These are phyloP conservation scores for Candida suzukii DNA, from an alignment of 805 yeast genomes.

Conservation along the genomic window DNA sequence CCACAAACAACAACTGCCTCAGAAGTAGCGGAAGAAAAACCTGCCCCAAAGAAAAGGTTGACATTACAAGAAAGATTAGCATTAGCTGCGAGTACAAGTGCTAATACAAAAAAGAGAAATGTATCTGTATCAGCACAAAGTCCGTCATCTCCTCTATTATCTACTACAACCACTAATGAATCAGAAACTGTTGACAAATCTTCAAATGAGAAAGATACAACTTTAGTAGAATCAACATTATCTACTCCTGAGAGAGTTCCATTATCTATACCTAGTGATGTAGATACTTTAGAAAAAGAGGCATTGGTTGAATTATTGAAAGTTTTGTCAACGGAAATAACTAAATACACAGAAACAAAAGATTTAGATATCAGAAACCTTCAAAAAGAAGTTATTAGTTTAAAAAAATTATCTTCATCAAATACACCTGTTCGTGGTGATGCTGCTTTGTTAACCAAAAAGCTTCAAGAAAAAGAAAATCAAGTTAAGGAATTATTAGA, in stretches of 20 bases:
- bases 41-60: conserved; percentile 44
- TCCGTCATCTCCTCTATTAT: neutral
- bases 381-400: neutral
- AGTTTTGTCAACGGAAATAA: neutral
- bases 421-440: neutral
- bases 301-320: neutral
- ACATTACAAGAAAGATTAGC: conserved; percentile 84
- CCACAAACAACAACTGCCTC: neutral
- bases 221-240: neutral
- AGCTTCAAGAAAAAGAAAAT: conserved; percentile 44
- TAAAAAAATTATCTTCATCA: neutral
- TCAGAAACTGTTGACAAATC: neutral
- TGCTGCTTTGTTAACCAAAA: conserved; percentile 16
- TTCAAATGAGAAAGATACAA: too few species aligned
- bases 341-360: neutral
- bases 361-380: conserved; percentile 3
- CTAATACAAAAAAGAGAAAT: too few species aligned
- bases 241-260: neutral
- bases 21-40: neutral
- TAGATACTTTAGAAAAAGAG: conserved; percentile 3
- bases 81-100: conserved; percentile 67
- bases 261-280: neutral
- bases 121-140: too few species aligned
- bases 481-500: conserved; percentile 58
- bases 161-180: neutral